Evolutionary conservation across 2,329 filamentous ascomycete genomes (phyloP).

Genomic region (Ramichloridium luteum): DNA sequence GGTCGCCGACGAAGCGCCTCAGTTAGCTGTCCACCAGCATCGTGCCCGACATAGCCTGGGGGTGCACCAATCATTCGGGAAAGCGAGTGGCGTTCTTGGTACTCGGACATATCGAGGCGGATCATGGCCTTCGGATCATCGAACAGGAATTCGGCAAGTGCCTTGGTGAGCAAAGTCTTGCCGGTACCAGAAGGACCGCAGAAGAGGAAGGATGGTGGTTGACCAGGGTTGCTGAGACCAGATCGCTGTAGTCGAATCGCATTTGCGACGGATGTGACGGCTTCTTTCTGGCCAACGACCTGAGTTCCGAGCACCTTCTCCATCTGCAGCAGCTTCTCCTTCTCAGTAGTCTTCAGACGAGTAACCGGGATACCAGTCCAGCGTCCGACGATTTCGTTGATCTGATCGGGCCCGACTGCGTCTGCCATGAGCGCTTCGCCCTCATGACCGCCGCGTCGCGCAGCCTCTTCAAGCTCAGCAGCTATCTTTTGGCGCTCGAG

Average conservation of each 20-base stretch:
- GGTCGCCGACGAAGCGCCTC: constrained; percentile 87
- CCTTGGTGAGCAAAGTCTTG: constrained; percentile 95
- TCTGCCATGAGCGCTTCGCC: constrained; percentile 65
- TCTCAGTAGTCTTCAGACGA: constrained; percentile 84
- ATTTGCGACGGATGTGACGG: constrained; percentile 84
- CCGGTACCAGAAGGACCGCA: constrained; percentile 96
- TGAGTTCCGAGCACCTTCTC: constrained; percentile 72
- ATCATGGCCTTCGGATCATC: constrained; percentile 97
- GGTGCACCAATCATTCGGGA: constrained; percentile 97
- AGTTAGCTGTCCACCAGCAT: constrained; percentile 88
- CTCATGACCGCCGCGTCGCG: constrained; percentile 36
- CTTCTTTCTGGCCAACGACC: constrained; percentile 89
- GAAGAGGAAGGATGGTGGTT: constrained; percentile 96
- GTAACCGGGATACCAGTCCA: constrained; percentile 99
- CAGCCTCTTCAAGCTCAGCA: constrained; percentile 56
- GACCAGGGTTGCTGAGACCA: constrained; percentile 87
- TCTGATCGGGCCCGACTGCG: constrained; percentile 89
- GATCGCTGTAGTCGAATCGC: constrained; percentile 92
- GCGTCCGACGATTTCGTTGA: constrained; percentile 93
- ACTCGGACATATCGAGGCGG: constrained; percentile 98
- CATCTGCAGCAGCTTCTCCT: constrained; percentile 98
- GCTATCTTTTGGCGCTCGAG: constrained; percentile 72
- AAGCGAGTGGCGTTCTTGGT: constrained; percentile 90
- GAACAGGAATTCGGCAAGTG: constrained; percentile 93
- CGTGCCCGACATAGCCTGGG: constrained; percentile 92